These are phyloP conservation scores for Diaporthe australafricana DNA, from an alignment of 2,329 filamentous ascomycete species.

Conservation along the genomic window DNA sequence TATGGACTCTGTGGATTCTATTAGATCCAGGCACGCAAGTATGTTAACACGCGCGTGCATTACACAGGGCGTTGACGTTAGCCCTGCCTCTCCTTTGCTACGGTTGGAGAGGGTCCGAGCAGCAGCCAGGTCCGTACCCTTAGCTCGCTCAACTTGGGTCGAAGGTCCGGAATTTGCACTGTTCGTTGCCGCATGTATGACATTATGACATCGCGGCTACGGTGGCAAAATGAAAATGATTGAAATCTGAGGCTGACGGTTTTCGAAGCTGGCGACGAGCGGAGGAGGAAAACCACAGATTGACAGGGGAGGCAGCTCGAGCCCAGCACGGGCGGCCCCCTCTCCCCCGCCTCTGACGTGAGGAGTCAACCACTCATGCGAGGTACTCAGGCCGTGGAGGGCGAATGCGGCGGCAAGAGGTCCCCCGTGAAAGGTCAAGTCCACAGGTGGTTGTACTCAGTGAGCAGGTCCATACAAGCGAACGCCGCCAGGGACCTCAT, in stretches of 20 bases:
- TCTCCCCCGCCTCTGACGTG: constrained; percentile 20
- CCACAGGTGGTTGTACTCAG: constrained; percentile 37
- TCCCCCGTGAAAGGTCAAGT: constrained; percentile 53
- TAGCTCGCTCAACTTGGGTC: background rate
- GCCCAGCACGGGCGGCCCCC: constrained; percentile 14
- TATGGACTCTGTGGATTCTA: constrained; percentile 20
- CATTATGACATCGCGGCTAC: constrained; percentile 33
- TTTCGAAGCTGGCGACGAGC: constrained; percentile 18
- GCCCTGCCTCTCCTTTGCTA: constrained; percentile 7
- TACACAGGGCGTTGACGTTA: constrained; percentile 12
- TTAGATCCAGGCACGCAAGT: constrained; percentile 25
- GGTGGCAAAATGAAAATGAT: constrained; percentile 13
- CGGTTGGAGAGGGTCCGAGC: constrained; percentile 18
- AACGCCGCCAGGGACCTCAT: background rate
- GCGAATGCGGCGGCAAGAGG: constrained; percentile 50
- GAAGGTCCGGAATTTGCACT: constrained; percentile 8
- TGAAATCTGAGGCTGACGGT: constrained; percentile 3
- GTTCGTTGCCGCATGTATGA: background rate
- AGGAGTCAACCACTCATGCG: constrained; percentile 21
- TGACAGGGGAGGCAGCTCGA: constrained; percentile 7
- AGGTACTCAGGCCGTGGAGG: constrained; percentile 22
- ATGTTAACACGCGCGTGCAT: constrained; percentile 25
- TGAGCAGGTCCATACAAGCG: constrained; percentile 33
- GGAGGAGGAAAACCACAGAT: background rate
- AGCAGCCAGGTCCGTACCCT: constrained; percentile 2